A percentile compares a stretch with the other conserved stretches of the same genome.
phyloP scores from a whole-genome alignment of 2,329 filamentous ascomycete species.

The Xylariales sp. region DNA sequence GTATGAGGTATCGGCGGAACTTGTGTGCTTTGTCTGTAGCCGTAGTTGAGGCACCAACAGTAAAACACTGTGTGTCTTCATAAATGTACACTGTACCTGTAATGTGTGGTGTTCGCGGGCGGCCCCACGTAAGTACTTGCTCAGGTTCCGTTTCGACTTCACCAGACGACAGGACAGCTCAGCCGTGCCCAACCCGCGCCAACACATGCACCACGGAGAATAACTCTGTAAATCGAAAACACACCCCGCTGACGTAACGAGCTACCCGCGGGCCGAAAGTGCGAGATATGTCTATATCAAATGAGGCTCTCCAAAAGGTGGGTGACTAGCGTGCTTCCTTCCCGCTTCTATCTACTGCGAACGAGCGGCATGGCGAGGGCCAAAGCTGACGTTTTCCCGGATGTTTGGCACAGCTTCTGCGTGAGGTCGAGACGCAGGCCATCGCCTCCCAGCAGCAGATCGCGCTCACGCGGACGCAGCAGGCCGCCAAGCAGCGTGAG shows the following conservation, averaged over 20 bases:
- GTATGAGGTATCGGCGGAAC: too few species aligned
- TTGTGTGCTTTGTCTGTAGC: not conserved
- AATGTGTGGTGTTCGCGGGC: not conserved
- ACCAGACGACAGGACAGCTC: conserved; percentile 2
- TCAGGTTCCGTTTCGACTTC: conserved; percentile 1
- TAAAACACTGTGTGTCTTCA: not conserved
- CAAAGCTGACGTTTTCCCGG: conserved; percentile 19
- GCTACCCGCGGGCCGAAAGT: not conserved
- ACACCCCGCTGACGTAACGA: not conserved
- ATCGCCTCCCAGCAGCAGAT: conserved; percentile 92
- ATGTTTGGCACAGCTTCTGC: conserved; percentile 72
- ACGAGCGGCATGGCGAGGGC: not conserved
- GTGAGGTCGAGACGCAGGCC: conserved; percentile 93
- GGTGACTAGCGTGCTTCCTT: conserved; percentile 16
- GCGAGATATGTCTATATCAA: conserved; percentile 84
- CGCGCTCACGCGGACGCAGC: conserved; percentile 83
- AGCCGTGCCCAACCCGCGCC: conserved; percentile 7
- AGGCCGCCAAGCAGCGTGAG: conserved; percentile 86
- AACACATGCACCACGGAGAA: not conserved
- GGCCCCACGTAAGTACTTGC: conserved; percentile 17
- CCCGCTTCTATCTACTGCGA: not conserved
- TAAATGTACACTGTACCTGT: not conserved
- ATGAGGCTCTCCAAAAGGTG: conserved; percentile 94
- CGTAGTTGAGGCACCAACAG: not conserved
- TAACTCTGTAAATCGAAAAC: not conserved